These are phyloP conservation scores for Diplodia seriata DNA, from an alignment of 2,329 filamentous ascomycete species.

Conservation along the genomic window DNA sequence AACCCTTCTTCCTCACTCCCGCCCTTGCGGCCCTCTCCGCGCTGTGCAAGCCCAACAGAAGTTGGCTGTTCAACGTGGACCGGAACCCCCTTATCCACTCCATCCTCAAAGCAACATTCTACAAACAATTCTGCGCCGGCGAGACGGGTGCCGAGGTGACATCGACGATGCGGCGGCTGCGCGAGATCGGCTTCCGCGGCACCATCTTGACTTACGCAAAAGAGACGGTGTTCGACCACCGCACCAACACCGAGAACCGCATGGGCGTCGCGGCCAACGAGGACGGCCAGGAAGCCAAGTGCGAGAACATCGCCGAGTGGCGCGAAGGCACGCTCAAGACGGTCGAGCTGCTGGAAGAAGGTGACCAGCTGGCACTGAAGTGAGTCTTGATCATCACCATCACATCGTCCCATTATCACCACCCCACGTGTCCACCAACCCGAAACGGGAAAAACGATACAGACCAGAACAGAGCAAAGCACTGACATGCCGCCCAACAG, in stretches of 20 bases:
- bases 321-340: constrained; percentile 70
- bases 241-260: neutral
- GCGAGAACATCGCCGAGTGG: constrained; percentile 39
- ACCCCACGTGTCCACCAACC: too few species aligned
- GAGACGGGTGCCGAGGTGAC: constrained; percentile 73
- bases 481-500: constrained; percentile 39
- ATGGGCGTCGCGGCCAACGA: constrained; percentile 1
- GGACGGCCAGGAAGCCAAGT: neutral
- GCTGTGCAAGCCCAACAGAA: constrained; percentile 11
- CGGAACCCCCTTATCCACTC: constrained; percentile 66
- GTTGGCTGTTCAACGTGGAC: constrained; percentile 22
- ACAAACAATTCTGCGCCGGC: constrained; percentile 89
- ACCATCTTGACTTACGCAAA: constrained; percentile 85
- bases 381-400: neutral
- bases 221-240: constrained; percentile 59
- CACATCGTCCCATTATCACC: neutral
- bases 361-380: constrained; percentile 60
- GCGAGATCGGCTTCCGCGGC: constrained; percentile 79
- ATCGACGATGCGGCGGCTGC: constrained; percentile 63
- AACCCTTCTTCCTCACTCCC: constrained; percentile 10
- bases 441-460: too few species aligned
- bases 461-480: constrained; percentile 42
- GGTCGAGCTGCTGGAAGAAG: constrained; percentile 57
- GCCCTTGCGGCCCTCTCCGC: constrained; percentile 5
- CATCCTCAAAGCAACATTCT: constrained; percentile 80